Percentiles rank a stretch among this genome's conserved stretches.
phyloP scores from a whole-genome alignment of 768 basidiomycete species.

The Holtermannia corniformis region DNA sequence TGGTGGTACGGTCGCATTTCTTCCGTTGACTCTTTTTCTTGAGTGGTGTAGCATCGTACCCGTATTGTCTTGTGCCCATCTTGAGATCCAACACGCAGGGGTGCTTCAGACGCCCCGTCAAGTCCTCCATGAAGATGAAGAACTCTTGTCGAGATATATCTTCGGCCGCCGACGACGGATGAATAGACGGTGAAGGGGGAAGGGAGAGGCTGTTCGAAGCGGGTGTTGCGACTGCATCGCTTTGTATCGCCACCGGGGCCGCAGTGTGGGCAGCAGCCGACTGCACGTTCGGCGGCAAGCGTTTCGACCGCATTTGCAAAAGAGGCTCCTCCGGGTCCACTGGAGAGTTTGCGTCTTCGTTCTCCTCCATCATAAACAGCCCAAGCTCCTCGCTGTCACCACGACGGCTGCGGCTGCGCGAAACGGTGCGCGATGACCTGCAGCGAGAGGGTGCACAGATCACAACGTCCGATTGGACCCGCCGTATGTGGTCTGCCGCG shows the following conservation, averaged over 20 bases:
- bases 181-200: neutral
- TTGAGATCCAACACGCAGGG: slow-evolving; percentile 97
- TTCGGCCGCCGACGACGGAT: slow-evolving; percentile 25
- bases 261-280: neutral
- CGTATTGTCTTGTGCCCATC: slow-evolving; percentile 99
- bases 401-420: neutral
- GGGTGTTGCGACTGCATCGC: neutral
- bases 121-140: slow-evolving; percentile 97
- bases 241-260: neutral
- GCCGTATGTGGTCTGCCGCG: neutral
- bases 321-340: slow-evolving; percentile 1
- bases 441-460: neutral
- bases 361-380: slow-evolving; percentile 4
- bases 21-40: slow-evolving; percentile 99
- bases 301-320: slow-evolving; percentile 6
- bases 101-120: slow-evolving; percentile 80
- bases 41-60: slow-evolving; percentile 77
- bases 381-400: neutral
- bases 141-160: slow-evolving; percentile 77
- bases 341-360: neutral
- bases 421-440: neutral
- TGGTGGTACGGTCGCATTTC: slow-evolving; percentile 95
- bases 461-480: neutral
- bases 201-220: neutral
- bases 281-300: neutral